Evolutionary conservation across 352 stramenopile genomes (phyloP), one percentile per base, ranked within the genome.

Genomic region (Pelagophyceae sp.): DNA sequence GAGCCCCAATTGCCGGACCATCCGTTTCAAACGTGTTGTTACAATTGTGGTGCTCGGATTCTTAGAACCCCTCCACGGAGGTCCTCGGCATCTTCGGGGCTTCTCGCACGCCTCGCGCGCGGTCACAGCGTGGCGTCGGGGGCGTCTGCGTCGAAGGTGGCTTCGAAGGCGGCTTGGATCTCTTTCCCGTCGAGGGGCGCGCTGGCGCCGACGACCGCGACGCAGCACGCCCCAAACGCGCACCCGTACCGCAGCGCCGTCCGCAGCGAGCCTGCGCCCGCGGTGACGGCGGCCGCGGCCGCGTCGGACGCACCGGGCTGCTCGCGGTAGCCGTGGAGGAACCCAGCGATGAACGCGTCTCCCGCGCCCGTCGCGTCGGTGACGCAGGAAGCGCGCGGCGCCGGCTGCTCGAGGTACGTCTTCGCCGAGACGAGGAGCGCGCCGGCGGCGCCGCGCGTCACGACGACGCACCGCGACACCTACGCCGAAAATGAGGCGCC

Each of bases 291-390:
- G 17, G 61, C 61, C n/a, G 6, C 37, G 54, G 11, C 15, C 54
- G 2, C 2, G 54, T 11, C 45, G 45, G 45, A 54, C 11, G 45
- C 11, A 54, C 45, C 54, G 20, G 11, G 11, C n/a, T n/a, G 6
- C 54, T 63, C 15, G 11, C 2, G n/a, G 61, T 40, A n/a, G 67
- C 35, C 67, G 15, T 11, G 1, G 67, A 93, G 78, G 75, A 93
- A 93, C 0, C 88, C 88, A 17, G 89, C 86, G 80, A 92, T 90
- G 80, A 93, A 93, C 29, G 88, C 90, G 72, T 93, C 89, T 1
- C 89, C 89, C 1, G 89, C 89, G 31, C 89, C 89, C 35, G 89
- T 92, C 45, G 89, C 87, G 72, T 93, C 89, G 40, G 91, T 83
- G 27, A 93, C 85, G 3, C 78, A 20, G 0, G 83, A 84, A 40